phyloP scores from a whole-genome alignment of 2,329 filamentous ascomycete species.

The Botryotinia convoluta region DNA sequence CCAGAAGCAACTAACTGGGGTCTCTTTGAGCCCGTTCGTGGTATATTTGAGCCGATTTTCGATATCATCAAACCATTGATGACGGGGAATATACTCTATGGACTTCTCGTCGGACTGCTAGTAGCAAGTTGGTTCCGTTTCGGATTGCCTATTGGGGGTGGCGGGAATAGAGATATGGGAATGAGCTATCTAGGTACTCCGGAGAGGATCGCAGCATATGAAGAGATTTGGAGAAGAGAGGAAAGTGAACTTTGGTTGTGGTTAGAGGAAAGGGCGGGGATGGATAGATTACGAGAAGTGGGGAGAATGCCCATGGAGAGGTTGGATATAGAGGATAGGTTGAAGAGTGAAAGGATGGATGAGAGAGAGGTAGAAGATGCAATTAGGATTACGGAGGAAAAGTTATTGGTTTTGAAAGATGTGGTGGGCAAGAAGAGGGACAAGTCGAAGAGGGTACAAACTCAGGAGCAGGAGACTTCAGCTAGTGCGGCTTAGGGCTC shows the following conservation, averaged over 20 bases:
- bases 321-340: slow-evolving; percentile 29
- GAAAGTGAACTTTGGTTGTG: slow-evolving; percentile 40
- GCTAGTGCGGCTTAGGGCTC: not conserved
- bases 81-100: slow-evolving; percentile 74
- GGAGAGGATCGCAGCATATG: slow-evolving; percentile 77
- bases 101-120: slow-evolving; percentile 69
- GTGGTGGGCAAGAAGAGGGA: slow-evolving; percentile 53
- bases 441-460: not conserved
- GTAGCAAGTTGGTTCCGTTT: slow-evolving; percentile 73
- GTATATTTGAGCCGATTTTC: slow-evolving; percentile 65
- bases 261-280: slow-evolving; percentile 43
- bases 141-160: slow-evolving; percentile 43
- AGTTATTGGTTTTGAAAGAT: slow-evolving; percentile 71
- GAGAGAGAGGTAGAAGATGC: slow-evolving; percentile 36
- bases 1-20: slow-evolving; percentile 63
- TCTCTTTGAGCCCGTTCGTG: slow-evolving; percentile 72
- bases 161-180: slow-evolving; percentile 41
- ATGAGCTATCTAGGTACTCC: slow-evolving; percentile 46
- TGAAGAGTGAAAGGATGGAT: slow-evolving; percentile 30
- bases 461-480: not conserved
- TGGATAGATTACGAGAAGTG: slow-evolving; percentile 70
- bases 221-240: slow-evolving; percentile 67
- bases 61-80: slow-evolving; percentile 70
- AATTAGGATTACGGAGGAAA: slow-evolving; percentile 73
- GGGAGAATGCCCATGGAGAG: slow-evolving; percentile 34